Percentiles rank a stretch among this genome's conserved stretches.
phyloP scores from a whole-genome alignment of 768 basidiomycete genomes.

The Lentinula lateritia region DNA sequence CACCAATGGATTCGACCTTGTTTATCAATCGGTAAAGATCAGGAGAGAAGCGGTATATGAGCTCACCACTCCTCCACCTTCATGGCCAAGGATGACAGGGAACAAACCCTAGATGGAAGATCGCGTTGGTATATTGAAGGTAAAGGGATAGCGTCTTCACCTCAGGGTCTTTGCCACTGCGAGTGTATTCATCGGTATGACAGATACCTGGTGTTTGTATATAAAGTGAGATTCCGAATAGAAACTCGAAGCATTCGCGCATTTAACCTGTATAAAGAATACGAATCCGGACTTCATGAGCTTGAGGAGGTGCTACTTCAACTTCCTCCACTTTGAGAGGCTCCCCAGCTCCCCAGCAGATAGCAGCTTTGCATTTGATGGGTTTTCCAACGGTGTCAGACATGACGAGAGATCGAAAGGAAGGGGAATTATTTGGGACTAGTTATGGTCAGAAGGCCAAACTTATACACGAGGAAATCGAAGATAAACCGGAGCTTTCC shows the following conservation, averaged over 20 bases:
- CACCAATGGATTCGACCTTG: slow-evolving; percentile 95
- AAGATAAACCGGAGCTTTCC: not conserved
- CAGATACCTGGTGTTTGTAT: slow-evolving; percentile 66
- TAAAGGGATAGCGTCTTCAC: slow-evolving; percentile 28
- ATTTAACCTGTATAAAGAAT: slow-evolving; percentile 83
- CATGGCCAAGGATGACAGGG: slow-evolving; percentile 92
- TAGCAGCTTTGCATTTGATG: slow-evolving; percentile 87
- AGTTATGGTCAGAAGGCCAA: slow-evolving; percentile 1
- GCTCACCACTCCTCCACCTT: slow-evolving; percentile 82
- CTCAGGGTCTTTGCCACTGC: slow-evolving; percentile 94
- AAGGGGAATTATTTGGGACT: not conserved
- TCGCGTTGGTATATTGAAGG: slow-evolving; percentile 6
- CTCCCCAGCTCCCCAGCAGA: slow-evolving; percentile 93
- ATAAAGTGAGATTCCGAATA: not conserved
- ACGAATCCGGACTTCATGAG: slow-evolving; percentile 89
- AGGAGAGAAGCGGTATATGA: not conserved
- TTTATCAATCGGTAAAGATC: slow-evolving; percentile 4
- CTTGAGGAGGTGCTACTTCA: slow-evolving; percentile 86
- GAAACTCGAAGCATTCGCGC: not conserved
- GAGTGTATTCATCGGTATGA: slow-evolving; percentile 97
- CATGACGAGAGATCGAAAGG: slow-evolving; percentile 37
- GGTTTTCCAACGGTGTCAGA: slow-evolving; percentile 68
- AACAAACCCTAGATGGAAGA: slow-evolving; percentile 60
- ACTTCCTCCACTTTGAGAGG: slow-evolving; percentile 85
- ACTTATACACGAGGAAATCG: not conserved